A percentile compares a stretch with the other conserved stretches of the same genome.
Evolutionary conservation across 1,284 basidiomycete genomes (phyloP).

Genomic region (Apiotrichum gracile): DNA sequence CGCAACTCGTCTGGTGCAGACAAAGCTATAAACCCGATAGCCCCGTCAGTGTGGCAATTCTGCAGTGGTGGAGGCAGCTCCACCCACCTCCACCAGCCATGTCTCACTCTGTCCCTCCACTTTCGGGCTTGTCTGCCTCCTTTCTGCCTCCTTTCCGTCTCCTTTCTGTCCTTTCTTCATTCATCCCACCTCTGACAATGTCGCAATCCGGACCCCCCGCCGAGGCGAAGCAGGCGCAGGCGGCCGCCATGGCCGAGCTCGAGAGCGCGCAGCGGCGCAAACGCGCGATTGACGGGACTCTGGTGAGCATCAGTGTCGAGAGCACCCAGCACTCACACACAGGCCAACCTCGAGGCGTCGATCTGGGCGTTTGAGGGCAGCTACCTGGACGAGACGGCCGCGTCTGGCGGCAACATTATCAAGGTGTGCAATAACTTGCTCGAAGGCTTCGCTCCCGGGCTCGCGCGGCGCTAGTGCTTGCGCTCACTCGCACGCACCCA

Average conservation of each 20-base stretch:
- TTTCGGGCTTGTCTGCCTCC: no score
- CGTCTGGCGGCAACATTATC: slow-evolving; percentile 48
- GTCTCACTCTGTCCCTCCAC: no score
- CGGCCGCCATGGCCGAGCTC: slow-evolving; percentile 35
- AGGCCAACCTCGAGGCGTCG: slow-evolving; percentile 49
- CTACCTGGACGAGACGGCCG: slow-evolving; percentile 48
- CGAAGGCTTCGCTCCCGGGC: no score
- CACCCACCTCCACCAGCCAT: background rate
- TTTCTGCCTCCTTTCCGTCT: background rate
- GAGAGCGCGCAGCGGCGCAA: slow-evolving; percentile 39
- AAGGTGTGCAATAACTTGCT: slow-evolving; percentile 40
- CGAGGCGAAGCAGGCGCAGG: slow-evolving; percentile 45
- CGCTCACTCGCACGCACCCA: no score
- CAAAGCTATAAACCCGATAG: no score
- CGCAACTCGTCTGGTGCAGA: no score
- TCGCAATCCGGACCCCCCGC: slow-evolving; percentile 39
- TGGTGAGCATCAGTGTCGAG: slow-evolving; percentile 22
- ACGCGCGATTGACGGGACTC: slow-evolving; percentile 33
- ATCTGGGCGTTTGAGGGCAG: slow-evolving; percentile 51
- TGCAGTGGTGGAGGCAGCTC: no score
- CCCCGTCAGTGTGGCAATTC: no score
- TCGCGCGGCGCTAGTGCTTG: no score
- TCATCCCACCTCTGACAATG: slow-evolving; percentile 16
- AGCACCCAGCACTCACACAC: background rate
- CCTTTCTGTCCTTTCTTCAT: background rate